Evolutionary conservation across 2,329 filamentous ascomycete species (phyloP).

Genomic region (Xylariaceae sp.): DNA sequence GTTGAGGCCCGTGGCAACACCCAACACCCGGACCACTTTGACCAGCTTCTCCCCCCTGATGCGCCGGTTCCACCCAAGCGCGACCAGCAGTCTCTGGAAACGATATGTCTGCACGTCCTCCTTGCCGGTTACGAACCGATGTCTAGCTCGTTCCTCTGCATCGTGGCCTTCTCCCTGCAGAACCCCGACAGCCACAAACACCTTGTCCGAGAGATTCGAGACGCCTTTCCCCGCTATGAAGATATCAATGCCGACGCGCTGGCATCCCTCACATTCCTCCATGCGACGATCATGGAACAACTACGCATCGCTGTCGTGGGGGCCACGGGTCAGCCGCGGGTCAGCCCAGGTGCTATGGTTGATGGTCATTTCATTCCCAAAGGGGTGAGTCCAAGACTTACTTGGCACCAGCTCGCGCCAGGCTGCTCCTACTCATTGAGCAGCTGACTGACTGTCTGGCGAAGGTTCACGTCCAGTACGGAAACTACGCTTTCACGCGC

Average conservation of each 20-base stretch:
- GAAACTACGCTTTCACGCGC: slow-evolving; percentile 1
- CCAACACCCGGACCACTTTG: slow-evolving; percentile 5
- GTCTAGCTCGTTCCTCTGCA: slow-evolving; percentile 6
- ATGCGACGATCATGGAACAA: slow-evolving; percentile 27
- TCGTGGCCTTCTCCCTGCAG: slow-evolving; percentile 13
- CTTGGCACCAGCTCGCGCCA: neutral
- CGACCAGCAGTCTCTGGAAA: slow-evolving; percentile 1
- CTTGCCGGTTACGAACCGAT: slow-evolving; percentile 8
- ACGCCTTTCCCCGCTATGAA: slow-evolving; percentile 18
- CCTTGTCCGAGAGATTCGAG: slow-evolving; percentile 25
- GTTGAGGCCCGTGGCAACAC: neutral
- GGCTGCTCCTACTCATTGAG: no score
- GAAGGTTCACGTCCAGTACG: neutral
- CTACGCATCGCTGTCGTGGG: slow-evolving; percentile 23
- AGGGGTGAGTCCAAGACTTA: slow-evolving; percentile 5
- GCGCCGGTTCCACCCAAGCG: neutral
- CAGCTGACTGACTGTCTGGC: neutral
- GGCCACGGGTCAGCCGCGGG: slow-evolving; percentile 13
- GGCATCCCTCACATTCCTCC: slow-evolving; percentile 23
- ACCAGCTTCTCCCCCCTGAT: slow-evolving; percentile 4
- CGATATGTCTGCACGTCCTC: slow-evolving; percentile 2
- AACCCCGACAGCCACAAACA: slow-evolving; percentile 17
- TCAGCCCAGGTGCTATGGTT: slow-evolving; percentile 16
- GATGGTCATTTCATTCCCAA: slow-evolving; percentile 15
- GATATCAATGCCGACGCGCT: slow-evolving; percentile 21